Conservation (phyloP, 2,329 filamentous ascomycete genomes). For the Ophiocordyceps polyrhachis-furcata region DNA sequence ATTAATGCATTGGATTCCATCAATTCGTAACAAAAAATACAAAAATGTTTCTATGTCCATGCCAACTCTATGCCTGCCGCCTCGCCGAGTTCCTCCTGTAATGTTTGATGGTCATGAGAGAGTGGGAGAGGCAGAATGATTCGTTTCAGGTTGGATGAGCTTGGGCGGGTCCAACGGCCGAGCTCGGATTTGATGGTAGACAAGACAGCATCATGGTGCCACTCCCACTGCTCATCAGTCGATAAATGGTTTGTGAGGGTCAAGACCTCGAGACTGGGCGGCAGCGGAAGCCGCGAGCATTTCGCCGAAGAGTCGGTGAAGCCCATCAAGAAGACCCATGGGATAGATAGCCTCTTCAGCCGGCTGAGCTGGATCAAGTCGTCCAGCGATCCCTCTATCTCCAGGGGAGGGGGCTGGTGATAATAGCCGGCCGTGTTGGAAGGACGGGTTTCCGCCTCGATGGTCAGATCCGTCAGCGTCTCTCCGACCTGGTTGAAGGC, state of each 20-base stretch:
- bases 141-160: not conserved
- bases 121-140: not conserved
- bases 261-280: not conserved
- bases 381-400: not conserved
- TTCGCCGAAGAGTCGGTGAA: not conserved
- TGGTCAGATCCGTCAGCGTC: not conserved
- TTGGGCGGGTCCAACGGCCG: not conserved
- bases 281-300: not conserved
- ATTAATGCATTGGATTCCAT: too few species aligned
- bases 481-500: not conserved
- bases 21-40: too few species aligned
- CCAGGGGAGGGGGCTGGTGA: not conserved
- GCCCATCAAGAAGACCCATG: slow-evolving; percentile 1
- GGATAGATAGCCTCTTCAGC: not conserved
- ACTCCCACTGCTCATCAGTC: not conserved
- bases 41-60: not conserved
- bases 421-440: not conserved
- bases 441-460: not conserved
- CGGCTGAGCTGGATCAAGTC: not conserved
- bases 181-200: not conserved
- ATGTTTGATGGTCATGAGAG: not conserved
- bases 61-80: not conserved
- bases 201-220: not conserved
- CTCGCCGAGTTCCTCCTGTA: not conserved
- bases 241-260: not conserved